Evolutionary conservation across 306 rosid species (phyloP), one percentile per base, ranked within the genome.

Genomic region (Trichosanthes cucumerina): DNA sequence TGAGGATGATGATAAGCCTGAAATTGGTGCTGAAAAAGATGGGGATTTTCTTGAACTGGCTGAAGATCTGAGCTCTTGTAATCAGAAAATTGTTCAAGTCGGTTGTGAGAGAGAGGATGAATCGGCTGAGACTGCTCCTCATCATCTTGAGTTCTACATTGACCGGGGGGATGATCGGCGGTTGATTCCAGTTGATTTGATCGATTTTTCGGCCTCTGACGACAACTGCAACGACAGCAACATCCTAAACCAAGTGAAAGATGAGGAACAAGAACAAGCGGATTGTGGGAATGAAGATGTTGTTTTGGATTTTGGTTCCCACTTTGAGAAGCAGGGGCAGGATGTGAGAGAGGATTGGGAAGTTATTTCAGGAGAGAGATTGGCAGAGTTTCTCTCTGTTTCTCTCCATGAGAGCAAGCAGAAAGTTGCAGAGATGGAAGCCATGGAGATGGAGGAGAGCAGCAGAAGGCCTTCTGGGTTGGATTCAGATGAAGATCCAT

Each of bases 111-210:
- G 54, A 62, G 59, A 58, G 44, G 85, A 82, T 63, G 65, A 75
- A 26, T 56, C 80, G 54, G 80, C 58, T 49, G 90, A 85, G 60
- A 80, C 76, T 86, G 81, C 75, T 18, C 78, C 81, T 24, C 88
- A 76, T 69, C 97, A 92, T 87, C 91, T 92, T 57, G 99, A 96
- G 72, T 96, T 96, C 85, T 88, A 84, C 86, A 89, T 96, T 82
- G 91, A 83, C 73, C 90, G 87, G 57, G 78, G 78, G 24, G 90
- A 96, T 43, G 97, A 88, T 81, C 88, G 91, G 81, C 84, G 86
- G 14, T 75, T 96, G 89, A 87, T 96, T 84, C 99, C 97, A n/a
- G 80, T 96, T 69, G 97, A 88, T 80, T 58, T 88, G 88, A 87
- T 85, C n/a, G 91, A 84, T 23, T 82, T 89, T 15, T 15, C 76